Percentiles rank a stretch among this genome's conserved stretches.
Evolutionary conservation across 805 yeast genomes (phyloP).

Genomic region (Candida endomychidarum): DNA sequence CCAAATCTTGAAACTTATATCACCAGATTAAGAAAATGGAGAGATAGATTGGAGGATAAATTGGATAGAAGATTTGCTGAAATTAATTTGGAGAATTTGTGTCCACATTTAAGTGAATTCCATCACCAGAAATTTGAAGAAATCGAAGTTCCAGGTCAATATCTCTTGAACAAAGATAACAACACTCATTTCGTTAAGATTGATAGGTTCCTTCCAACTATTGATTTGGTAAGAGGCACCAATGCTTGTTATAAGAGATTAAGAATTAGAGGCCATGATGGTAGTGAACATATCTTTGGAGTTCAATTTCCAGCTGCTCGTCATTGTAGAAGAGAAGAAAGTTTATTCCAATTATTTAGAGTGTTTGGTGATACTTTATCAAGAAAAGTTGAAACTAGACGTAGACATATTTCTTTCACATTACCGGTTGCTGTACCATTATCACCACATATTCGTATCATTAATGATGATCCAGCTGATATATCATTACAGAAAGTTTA

Average conservation of each 20-base stretch:
- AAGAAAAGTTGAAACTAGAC: constrained; percentile 82
- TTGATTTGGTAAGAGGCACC: constrained; percentile 86
- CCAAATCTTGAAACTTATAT: constrained; percentile 90
- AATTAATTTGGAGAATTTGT: constrained; percentile 82
- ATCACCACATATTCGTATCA: constrained; percentile 89
- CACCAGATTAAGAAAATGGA: constrained; percentile 82
- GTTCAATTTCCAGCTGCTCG: constrained; percentile 98
- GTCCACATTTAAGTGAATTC: constrained; percentile 95
- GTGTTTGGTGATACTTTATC: constrained; percentile 79
- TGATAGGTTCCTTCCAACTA: constrained; percentile 85
- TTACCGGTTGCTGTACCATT: constrained; percentile 91
- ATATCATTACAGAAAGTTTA: constrained; percentile 78
- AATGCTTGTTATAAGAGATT: constrained; percentile 87
- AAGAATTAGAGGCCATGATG: constrained; percentile 91
- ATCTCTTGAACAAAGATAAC: constrained; percentile 81
- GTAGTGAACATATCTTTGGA: constrained; percentile 87
- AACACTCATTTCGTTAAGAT: constrained; percentile 90
- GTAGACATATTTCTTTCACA: constrained; percentile 80
- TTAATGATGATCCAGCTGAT: constrained; percentile 77
- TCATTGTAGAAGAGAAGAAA: constrained; percentile 94
- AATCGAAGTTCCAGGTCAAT: constrained; percentile 96
- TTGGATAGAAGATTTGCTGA: constrained; percentile 79
- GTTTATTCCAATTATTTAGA: constrained; percentile 88
- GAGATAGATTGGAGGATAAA: constrained; percentile 87
- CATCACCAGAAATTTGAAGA: constrained; percentile 98